Conservation (phyloP, 2,329 filamentous ascomycete genomes). For the Alternaria gansuensis region DNA sequence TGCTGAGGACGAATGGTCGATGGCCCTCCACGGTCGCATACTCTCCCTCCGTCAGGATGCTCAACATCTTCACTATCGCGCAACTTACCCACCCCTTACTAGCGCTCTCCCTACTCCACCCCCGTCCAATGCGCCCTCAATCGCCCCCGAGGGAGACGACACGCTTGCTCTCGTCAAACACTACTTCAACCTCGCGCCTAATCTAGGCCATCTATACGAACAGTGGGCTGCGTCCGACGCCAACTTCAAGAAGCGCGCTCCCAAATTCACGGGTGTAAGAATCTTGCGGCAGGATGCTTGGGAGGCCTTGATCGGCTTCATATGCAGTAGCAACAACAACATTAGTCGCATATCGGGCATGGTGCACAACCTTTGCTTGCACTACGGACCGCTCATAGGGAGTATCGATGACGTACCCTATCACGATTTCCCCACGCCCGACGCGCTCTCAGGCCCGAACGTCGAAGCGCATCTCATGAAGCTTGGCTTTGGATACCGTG, state of each 20-base stretch:
- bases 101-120: conserved; percentile 50
- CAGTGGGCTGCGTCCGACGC: conserved; percentile 86
- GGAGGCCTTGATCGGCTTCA: conserved; percentile 93
- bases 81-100: conserved; percentile 63
- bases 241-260: conserved; percentile 88
- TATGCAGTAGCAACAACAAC: conserved; percentile 99
- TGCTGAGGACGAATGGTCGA: conserved; percentile 83
- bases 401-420: conserved; percentile 74
- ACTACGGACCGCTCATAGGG: conserved; percentile 83
- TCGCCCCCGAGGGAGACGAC: conserved; percentile 65
- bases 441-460: conserved; percentile 73
- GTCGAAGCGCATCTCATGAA: conserved; percentile 83
- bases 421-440: conserved; percentile 85
- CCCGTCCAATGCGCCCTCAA: conserved; percentile 49
- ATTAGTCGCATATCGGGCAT: conserved; percentile 95
- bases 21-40: conserved; percentile 84
- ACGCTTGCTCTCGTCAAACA: conserved; percentile 78
- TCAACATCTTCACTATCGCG: conserved; percentile 79
- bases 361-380: conserved; percentile 88
- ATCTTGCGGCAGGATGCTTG: conserved; percentile 95
- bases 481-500: conserved; percentile 92
- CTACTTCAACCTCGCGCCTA: conserved; percentile 87
- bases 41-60: conserved; percentile 85
- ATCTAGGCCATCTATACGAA: conserved; percentile 78
- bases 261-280: conserved; percentile 86